A percentile compares a stretch with the other conserved stretches of the same genome.
Conservation (phyloP, 352 stramenopile species). For the Globisporangium uncinulatum region DNA sequence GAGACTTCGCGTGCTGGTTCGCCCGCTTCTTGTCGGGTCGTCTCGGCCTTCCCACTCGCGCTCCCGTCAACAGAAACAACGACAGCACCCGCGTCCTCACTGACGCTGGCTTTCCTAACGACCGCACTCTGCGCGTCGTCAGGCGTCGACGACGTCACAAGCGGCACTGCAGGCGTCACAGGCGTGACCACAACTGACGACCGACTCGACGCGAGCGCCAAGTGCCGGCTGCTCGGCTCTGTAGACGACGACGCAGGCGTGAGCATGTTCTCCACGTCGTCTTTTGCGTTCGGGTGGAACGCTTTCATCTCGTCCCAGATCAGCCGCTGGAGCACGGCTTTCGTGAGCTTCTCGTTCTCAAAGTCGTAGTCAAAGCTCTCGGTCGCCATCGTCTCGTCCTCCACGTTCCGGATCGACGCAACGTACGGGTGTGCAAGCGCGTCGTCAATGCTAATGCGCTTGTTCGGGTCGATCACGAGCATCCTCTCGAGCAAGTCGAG, state of each 20-base stretch:
- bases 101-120: slow-evolving; percentile 1
- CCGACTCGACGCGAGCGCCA: slow-evolving; percentile 18
- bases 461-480: slow-evolving; percentile 90
- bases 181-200: slow-evolving; percentile 24
- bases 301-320: slow-evolving; percentile 83
- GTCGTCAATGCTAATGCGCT: slow-evolving; percentile 88
- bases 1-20: slow-evolving; percentile 41
- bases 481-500: slow-evolving; percentile 90
- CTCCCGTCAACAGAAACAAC: slow-evolving; percentile 1
- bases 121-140: slow-evolving; percentile 1
- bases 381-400: slow-evolving; percentile 82
- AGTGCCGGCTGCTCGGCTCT: slow-evolving; percentile 10
- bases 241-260: neutral
- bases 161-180: slow-evolving; percentile 26
- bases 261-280: neutral
- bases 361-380: slow-evolving; percentile 84
- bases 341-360: slow-evolving; percentile 84
- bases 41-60: slow-evolving; percentile 6
- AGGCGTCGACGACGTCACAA: slow-evolving; percentile 12
- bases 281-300: slow-evolving; percentile 61
- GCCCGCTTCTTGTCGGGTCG: slow-evolving; percentile 35
- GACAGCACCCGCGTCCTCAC: slow-evolving; percentile 13
- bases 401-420: slow-evolving; percentile 78
- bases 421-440: slow-evolving; percentile 89
- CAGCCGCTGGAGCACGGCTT: slow-evolving; percentile 72